phyloP scores from a whole-genome alignment of 192 early-diverging fungal genomes.

The Helicostylum pulchrum region DNA sequence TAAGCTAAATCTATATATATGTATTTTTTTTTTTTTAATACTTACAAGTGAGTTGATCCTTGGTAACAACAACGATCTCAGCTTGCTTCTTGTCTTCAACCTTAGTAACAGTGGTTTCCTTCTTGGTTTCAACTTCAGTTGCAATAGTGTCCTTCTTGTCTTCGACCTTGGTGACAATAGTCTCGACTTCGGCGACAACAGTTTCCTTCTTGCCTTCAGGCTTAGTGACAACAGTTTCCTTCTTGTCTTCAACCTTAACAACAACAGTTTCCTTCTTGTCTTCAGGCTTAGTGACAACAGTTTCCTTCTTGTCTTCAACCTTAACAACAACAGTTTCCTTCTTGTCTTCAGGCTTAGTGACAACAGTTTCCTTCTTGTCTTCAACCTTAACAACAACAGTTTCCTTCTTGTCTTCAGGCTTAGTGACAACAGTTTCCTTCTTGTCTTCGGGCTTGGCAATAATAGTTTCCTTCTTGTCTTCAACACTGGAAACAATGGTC shows the following conservation, averaged over 20 bases:
- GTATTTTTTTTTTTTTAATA: too few species aligned
- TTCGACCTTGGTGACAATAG: too few species aligned
- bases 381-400: too few species aligned
- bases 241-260: background rate
- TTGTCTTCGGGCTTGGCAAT: too few species aligned
- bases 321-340: background rate
- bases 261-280: background rate
- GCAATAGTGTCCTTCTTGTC: background rate
- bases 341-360: background rate
- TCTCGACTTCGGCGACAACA: background rate
- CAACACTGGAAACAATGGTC: too few species aligned
- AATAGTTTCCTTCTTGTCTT: too few species aligned
- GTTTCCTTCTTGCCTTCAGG: background rate
- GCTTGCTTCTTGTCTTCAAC: background rate
- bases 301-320: background rate
- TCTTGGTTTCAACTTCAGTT: background rate
- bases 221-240: background rate
- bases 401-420: background rate
- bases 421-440: too few species aligned
- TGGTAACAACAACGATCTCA: background rate
- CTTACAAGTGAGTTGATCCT: background rate
- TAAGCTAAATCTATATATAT: too few species aligned
- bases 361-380: background rate
- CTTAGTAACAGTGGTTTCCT: background rate
- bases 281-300: conserved; percentile 2